Conservation (phyloP, 306 rosid genomes). For the Medicago lupulina region DNA sequence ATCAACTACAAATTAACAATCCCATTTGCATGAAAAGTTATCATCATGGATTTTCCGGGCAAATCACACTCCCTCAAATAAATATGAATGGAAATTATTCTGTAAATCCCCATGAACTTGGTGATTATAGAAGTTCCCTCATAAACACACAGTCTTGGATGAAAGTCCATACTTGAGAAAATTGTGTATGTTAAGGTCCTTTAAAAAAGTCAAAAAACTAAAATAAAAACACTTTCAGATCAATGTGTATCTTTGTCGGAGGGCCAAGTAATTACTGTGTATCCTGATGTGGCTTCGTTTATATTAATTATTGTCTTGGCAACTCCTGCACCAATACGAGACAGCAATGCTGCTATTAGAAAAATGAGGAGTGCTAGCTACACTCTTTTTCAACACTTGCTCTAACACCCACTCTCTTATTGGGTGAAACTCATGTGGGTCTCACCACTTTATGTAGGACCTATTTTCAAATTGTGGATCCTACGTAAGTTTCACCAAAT, state of each 20-base stretch:
- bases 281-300: slow-evolving; percentile 19
- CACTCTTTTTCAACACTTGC: too few species aligned
- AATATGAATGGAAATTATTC: not conserved
- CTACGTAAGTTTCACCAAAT: too few species aligned
- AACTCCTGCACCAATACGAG: not conserved
- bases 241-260: not conserved
- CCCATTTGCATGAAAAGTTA: not conserved
- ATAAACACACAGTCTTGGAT: slow-evolving; percentile 9
- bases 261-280: slow-evolving; percentile 21
- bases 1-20: not conserved
- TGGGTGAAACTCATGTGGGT: too few species aligned
- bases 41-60: not conserved
- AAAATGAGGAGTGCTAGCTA: not conserved
- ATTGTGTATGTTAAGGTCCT: not conserved
- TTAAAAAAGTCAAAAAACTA: not conserved
- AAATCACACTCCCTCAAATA: not conserved
- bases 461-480: too few species aligned
- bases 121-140: slow-evolving; percentile 1
- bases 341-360: slow-evolving; percentile 2
- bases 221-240: not conserved
- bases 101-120: not conserved
- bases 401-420: too few species aligned
- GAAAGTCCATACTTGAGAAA: not conserved
- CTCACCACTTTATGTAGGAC: too few species aligned
- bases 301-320: slow-evolving; percentile 2